Evolutionary conservation across 1,139 yeast genomes (phyloP).

Genomic region (Pichia sp.): DNA sequence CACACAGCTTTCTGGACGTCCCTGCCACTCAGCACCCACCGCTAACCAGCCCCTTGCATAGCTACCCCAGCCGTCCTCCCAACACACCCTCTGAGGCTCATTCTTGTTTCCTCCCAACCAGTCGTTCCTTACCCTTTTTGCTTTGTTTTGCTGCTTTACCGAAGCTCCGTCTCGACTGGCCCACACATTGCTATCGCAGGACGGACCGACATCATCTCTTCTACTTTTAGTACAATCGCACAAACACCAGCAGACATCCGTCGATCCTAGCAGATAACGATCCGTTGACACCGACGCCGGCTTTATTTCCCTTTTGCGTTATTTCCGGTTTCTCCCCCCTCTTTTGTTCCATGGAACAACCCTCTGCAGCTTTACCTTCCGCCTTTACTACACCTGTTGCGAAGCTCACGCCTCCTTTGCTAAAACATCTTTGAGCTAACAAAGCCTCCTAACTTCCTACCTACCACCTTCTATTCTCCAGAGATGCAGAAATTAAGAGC

Average conservation of each 20-base stretch:
- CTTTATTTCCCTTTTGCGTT: neutral
- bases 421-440: neutral
- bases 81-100: no score
- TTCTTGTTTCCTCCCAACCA: neutral
- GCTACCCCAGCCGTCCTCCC: no score
- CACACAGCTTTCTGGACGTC: no score
- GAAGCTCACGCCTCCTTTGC: neutral
- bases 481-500: constrained; percentile 24
- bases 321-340: neutral
- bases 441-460: neutral
- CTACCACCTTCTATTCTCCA: neutral
- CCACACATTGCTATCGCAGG: neutral
- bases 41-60: no score
- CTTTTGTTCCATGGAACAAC: neutral
- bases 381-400: neutral
- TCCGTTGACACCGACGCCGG: neutral
- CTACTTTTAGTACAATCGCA: no score
- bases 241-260: no score
- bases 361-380: neutral
- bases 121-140: neutral
- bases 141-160: neutral
- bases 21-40: no score
- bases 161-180: neutral
- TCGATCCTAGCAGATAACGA: no score
- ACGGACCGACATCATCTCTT: no score